phyloP scores from a whole-genome alignment of 1,284 basidiomycete genomes.

The Sutorius eximius region DNA sequence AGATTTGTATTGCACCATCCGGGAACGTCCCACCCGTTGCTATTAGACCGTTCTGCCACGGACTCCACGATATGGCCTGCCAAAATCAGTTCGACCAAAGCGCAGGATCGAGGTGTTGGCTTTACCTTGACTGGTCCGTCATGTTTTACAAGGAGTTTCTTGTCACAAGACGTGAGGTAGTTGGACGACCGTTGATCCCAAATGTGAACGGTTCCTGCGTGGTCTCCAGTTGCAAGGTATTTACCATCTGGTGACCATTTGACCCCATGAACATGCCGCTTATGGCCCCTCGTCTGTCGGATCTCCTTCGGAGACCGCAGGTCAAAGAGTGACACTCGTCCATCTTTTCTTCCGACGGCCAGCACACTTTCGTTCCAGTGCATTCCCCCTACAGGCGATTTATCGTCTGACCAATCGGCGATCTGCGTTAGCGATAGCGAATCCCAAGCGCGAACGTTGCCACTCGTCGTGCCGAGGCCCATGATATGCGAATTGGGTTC shows the following conservation, averaged over 20 bases:
- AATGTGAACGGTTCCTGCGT: constrained; percentile 42
- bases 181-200: constrained; percentile 46
- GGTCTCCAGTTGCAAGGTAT: constrained; percentile 44
- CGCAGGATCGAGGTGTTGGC: background rate
- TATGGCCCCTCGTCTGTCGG: constrained; percentile 37
- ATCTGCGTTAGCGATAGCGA: constrained; percentile 30
- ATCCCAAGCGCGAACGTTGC: constrained; percentile 45
- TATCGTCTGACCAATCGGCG: constrained; percentile 38
- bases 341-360: constrained; percentile 41
- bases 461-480: constrained; percentile 41
- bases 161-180: constrained; percentile 34
- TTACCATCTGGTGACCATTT: constrained; percentile 47
- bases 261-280: constrained; percentile 44
- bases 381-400: constrained; percentile 42
- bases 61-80: constrained; percentile 89
- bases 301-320: constrained; percentile 33
- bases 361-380: constrained; percentile 43
- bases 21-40: constrained; percentile 79
- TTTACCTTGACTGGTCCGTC: constrained; percentile 55
- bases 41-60: constrained; percentile 83
- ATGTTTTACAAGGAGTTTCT: constrained; percentile 52
- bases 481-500: constrained; percentile 34
- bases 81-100: constrained; percentile 1
- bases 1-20: constrained; percentile 80
- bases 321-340: constrained; percentile 42